A percentile compares a stretch with the other conserved stretches of the same genome.
Conservation (phyloP, 192 early-diverging fungal genomes). For the Coemansia sp. region DNA sequence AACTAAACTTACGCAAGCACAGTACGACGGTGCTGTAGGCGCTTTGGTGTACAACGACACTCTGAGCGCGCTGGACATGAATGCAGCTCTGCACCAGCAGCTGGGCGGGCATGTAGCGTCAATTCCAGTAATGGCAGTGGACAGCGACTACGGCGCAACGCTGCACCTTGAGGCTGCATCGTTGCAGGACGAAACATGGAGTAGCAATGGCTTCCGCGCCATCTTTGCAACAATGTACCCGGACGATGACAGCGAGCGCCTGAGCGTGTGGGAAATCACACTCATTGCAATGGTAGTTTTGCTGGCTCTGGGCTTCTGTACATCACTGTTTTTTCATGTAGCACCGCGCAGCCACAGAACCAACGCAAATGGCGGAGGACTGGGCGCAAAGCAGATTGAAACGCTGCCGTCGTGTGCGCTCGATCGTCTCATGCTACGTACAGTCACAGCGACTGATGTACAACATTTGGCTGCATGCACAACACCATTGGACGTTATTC, state of each 20-base stretch:
- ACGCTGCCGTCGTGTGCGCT: slow-evolving; percentile 48
- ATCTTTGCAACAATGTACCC: slow-evolving; percentile 51
- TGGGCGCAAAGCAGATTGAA: slow-evolving; percentile 28
- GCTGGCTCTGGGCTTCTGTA: slow-evolving; percentile 46
- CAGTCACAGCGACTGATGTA: slow-evolving; percentile 35
- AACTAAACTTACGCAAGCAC: slow-evolving; percentile 40
- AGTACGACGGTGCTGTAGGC: slow-evolving; percentile 50
- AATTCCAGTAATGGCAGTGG: slow-evolving; percentile 40
- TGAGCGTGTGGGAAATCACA: slow-evolving; percentile 52
- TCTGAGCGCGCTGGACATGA: slow-evolving; percentile 20
- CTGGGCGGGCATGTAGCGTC: slow-evolving; percentile 18
- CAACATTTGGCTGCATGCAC: slow-evolving; percentile 36
- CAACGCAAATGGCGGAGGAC: not conserved
- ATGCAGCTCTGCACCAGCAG: slow-evolving; percentile 14
- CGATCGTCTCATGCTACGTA: slow-evolving; percentile 43
- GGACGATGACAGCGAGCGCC: slow-evolving; percentile 27
- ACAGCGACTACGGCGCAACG: slow-evolving; percentile 43
- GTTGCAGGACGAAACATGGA: slow-evolving; percentile 27
- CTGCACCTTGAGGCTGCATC: slow-evolving; percentile 32
- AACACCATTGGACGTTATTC: slow-evolving; percentile 42
- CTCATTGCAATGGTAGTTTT: slow-evolving; percentile 47
- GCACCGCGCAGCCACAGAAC: slow-evolving; percentile 20
- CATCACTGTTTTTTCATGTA: slow-evolving; percentile 44
- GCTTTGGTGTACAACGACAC: slow-evolving; percentile 46
- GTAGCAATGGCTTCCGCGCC: slow-evolving; percentile 24